Evolutionary conservation across 1,284 basidiomycete genomes (phyloP), one percentile per base, ranked within the genome.

Genomic region (Apiotrichum domesticum): DNA sequence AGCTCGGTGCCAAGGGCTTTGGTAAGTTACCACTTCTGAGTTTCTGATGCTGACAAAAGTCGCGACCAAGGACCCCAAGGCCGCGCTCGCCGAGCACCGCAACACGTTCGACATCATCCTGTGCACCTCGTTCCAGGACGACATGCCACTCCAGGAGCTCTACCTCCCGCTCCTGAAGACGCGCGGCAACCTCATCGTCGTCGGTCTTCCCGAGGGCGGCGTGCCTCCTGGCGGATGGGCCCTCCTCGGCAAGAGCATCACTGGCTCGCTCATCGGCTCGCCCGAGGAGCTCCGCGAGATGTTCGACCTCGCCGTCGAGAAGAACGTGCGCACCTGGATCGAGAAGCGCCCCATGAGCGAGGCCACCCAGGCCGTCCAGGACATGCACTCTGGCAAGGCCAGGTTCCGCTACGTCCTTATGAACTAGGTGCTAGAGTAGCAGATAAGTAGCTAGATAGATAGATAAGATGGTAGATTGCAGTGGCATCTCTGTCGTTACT

Each of bases 1-100:
- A 83, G 63, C 79, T 87, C 70, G 85, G 85, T 6, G 85, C 84
- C 15, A 42, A 41, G 15, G 61, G 2, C 35, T 51, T 51, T 13
- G 14, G 49, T 51, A 40, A 51, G 49, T 41, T 10, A 7, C 6
- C n/a, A 7, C 11, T 7, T n/a, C n/a, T 13, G 13, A 13, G n/a
- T 14, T 42, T 7, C 41, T 15, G 11, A 14, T 7, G 4, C 41
- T 9, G n/a, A 37, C 66, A 69, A 58, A 52, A 82, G 49, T 84
- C 80, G 44, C 82, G 70, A 74, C 76, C 61, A 40, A 70, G 65
- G 61, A 71, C 59, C 52, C 79, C 75, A 68, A 68, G 68, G 53
- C 74, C 67, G 64, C 74, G 66, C 33, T 72, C 69, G 66, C 77
- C 74, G 71, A 75, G 74, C 69, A 79, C 68, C 56, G 56, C 49